These are phyloP conservation scores for Colletotrichum horii DNA, from an alignment of 2,329 filamentous ascomycete genomes.

Conservation along the genomic window DNA sequence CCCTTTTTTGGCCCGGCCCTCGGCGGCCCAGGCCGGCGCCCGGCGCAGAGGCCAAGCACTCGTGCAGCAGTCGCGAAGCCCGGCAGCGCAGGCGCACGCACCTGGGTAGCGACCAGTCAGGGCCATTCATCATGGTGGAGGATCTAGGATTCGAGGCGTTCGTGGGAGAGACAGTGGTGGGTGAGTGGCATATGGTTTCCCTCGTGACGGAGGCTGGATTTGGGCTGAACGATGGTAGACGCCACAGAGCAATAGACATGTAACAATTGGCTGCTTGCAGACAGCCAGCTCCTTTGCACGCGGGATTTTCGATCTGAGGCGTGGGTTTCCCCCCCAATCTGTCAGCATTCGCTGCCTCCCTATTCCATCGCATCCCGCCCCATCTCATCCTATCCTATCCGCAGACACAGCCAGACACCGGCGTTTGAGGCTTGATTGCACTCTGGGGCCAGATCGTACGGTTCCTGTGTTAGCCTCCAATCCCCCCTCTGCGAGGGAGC, in stretches of 20 bases:
- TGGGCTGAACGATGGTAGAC: not conserved
- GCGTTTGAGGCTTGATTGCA: conserved; percentile 7
- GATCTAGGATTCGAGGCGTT: not conserved
- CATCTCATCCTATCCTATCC: not conserved
- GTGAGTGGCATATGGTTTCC: not conserved
- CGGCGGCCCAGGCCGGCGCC: conserved; percentile 1
- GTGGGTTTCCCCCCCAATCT: not conserved
- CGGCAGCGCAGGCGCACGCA: not conserved
- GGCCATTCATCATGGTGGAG: not conserved
- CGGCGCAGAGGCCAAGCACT: not conserved
- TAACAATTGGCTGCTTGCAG: not conserved
- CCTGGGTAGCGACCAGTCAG: not conserved
- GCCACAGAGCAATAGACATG: not conserved
- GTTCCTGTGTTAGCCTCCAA: not conserved
- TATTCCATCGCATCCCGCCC: not conserved
- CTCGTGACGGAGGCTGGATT: not conserved
- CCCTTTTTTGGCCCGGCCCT: not conserved
- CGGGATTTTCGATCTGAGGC: not conserved
- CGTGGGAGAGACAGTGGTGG: not conserved
- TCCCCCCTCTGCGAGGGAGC: not conserved
- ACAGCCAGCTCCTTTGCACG: not conserved
- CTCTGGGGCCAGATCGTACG: not conserved
- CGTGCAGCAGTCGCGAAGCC: not conserved
- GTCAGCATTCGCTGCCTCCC: not conserved
- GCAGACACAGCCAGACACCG: not conserved